Evolutionary conservation across 1,284 basidiomycete genomes (phyloP).

Genomic region (Cryptococcus amylolentus): DNA sequence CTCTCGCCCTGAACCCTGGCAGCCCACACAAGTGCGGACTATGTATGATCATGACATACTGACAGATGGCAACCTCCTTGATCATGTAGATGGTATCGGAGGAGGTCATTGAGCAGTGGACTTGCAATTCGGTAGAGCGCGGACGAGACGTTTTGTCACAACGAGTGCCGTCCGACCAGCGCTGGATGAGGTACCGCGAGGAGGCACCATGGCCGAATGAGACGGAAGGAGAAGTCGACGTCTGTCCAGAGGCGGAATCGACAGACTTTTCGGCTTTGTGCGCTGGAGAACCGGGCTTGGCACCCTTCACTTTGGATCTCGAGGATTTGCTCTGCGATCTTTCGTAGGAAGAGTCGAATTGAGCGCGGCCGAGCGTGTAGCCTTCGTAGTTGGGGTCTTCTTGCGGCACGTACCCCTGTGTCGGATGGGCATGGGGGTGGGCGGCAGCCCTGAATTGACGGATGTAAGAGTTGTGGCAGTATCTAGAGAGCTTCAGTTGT

Average conservation of each 20-base stretch:
- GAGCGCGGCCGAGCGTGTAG: constrained; percentile 41
- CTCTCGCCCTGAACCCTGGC: constrained; percentile 76
- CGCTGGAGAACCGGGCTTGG: neutral
- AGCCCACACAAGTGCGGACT: constrained; percentile 86
- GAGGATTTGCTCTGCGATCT: neutral
- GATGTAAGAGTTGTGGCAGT: constrained; percentile 85
- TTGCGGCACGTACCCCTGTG: constrained; percentile 67
- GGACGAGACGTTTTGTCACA: constrained; percentile 84
- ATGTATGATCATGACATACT: constrained; percentile 86
- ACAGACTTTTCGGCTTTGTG: neutral
- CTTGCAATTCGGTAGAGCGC: constrained; percentile 91
- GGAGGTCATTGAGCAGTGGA: constrained; percentile 90
- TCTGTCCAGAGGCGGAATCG: neutral
- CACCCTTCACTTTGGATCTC: constrained; percentile 5
- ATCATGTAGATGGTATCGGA: constrained; percentile 74
- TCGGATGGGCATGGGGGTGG: constrained; percentile 59
- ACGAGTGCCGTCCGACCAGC: constrained; percentile 80
- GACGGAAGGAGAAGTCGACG: constrained; percentile 13
- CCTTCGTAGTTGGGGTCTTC: constrained; percentile 63
- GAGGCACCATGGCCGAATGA: constrained; percentile 29
- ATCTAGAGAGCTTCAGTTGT: constrained; percentile 44
- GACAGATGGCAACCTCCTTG: constrained; percentile 82
- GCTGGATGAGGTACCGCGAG: constrained; percentile 80
- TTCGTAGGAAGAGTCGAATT: constrained; percentile 6
- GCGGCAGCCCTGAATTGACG: constrained; percentile 78